Conservation (phyloP, 176 grass and related monocot genomes). For the Eragrostis curvula region DNA sequence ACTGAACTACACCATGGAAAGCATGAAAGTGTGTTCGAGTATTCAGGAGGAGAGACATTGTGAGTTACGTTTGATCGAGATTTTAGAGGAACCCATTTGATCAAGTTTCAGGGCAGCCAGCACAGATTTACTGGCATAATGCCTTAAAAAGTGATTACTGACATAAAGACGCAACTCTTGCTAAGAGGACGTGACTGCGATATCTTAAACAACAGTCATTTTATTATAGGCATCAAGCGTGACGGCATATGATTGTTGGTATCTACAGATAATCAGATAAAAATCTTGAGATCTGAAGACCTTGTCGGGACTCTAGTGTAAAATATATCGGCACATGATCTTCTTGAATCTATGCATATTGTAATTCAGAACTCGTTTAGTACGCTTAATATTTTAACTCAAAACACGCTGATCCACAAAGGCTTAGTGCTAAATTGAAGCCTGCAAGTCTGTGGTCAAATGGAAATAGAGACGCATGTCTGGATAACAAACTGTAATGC, state of each 20-base stretch:
- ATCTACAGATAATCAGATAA: not conserved
- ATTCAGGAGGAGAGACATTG: not conserved
- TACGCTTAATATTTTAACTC: not conserved
- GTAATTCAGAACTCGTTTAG: constrained; percentile 1
- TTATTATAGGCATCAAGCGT: not conserved
- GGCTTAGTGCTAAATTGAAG: not conserved
- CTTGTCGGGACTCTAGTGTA: not conserved
- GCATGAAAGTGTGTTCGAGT: not conserved
- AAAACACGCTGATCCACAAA: not conserved
- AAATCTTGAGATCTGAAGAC: not conserved
- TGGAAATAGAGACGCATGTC: not conserved
- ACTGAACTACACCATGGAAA: not conserved
- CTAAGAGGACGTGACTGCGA: no score
- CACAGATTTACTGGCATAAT: not conserved
- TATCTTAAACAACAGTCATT: no score
- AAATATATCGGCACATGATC: not conserved
- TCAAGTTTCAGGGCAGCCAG: not conserved
- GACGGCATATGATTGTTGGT: not conserved
- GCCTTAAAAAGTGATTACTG: no score
- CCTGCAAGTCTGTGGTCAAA: not conserved
- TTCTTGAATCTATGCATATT: not conserved
- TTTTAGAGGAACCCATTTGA: no score
- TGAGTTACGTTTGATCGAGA: not conserved
- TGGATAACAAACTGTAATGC: no score
- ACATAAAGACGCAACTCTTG: no score